These are phyloP conservation scores for Fusarium phyllophilum DNA, from an alignment of 2,329 filamentous ascomycete genomes.

Conservation along the genomic window DNA sequence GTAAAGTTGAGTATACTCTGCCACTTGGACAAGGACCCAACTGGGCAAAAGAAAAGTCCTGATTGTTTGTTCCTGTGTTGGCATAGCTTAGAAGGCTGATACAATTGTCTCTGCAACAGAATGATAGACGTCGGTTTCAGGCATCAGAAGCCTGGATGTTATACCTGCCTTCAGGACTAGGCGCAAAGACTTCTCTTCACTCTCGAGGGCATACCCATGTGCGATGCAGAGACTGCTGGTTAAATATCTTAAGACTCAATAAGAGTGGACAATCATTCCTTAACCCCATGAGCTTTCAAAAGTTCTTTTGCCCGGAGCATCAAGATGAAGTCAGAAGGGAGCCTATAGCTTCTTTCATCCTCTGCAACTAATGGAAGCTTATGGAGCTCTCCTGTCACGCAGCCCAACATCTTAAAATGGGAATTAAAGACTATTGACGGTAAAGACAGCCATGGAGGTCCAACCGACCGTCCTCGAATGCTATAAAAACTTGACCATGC, in stretches of 20 bases:
- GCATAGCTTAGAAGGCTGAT: background rate
- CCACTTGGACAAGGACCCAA: background rate
- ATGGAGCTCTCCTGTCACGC: accelerated
- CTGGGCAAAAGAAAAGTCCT: accelerated
- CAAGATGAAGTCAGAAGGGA: accelerated
- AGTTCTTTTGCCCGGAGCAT: background rate
- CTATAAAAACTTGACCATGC: background rate
- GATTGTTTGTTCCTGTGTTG: background rate
- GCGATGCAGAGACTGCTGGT: accelerated
- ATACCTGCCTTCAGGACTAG: background rate
- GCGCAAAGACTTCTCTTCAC: accelerated
- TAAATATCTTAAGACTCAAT: accelerated
- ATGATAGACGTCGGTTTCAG: too few species aligned
- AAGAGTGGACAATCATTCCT: background rate
- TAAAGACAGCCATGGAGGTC: background rate
- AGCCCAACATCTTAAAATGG: accelerated
- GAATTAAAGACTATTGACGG: accelerated
- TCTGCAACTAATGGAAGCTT: background rate
- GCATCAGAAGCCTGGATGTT: accelerated
- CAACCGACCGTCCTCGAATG: accelerated
- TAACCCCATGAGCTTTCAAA: accelerated
- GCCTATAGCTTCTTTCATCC: too few species aligned
- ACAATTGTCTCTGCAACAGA: background rate
- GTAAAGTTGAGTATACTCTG: accelerated
- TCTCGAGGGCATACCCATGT: background rate